phyloP scores from a whole-genome alignment of 257 asterid species.

The Nicotiana knightiana region DNA sequence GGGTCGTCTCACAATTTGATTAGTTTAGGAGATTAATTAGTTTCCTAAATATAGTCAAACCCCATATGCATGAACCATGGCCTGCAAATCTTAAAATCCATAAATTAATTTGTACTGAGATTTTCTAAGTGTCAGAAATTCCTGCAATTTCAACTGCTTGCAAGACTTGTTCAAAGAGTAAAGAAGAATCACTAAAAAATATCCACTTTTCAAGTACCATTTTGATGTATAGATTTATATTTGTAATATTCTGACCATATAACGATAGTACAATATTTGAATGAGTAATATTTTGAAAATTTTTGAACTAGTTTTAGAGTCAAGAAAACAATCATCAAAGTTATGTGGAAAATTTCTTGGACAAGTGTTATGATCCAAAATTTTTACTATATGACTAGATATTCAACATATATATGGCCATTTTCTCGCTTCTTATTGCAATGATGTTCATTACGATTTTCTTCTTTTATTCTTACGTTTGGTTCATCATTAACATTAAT shows the following conservation, averaged over 20 bases:
- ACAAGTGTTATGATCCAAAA: neutral
- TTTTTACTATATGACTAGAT: too few relatives aligned
- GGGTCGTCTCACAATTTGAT: neutral
- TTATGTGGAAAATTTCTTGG: neutral
- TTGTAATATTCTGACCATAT: neutral
- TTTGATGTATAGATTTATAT: neutral
- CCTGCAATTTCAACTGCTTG: neutral
- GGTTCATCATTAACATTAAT: neutral
- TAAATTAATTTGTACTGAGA: neutral
- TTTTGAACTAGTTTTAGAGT: neutral
- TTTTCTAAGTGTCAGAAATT: neutral
- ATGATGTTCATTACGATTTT: neutral
- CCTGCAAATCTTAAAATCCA: neutral
- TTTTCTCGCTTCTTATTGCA: neutral
- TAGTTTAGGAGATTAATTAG: neutral
- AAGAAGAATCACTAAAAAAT: neutral
- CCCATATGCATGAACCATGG: conserved; percentile 1
- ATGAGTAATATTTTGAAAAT: neutral
- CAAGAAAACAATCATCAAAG: neutral
- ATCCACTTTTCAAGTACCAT: neutral
- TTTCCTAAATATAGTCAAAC: neutral
- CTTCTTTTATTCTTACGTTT: neutral
- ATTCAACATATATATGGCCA: neutral
- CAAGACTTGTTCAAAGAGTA: neutral
- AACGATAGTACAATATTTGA: neutral